Percentiles rank a stretch among this genome's conserved stretches.
Conservation (phyloP, 1,284 basidiomycete species). For the Gyrodon tennesseensis region DNA sequence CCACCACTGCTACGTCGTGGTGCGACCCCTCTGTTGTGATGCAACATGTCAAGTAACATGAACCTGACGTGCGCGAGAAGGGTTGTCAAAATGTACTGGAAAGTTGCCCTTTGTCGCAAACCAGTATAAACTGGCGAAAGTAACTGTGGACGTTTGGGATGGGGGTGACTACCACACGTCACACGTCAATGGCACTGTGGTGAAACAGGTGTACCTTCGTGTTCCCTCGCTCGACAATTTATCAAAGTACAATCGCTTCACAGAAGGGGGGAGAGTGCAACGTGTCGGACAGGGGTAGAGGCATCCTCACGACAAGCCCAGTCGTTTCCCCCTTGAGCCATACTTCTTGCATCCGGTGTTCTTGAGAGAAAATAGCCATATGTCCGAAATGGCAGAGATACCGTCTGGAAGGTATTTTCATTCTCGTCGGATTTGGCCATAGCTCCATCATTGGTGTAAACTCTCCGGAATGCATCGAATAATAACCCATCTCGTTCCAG, state of each 20-base stretch:
- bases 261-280: background rate
- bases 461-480: no score
- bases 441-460: no score
- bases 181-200: slow-evolving; percentile 11
- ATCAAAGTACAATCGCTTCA: slow-evolving; percentile 56
- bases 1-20: slow-evolving; percentile 48
- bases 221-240: slow-evolving; percentile 70
- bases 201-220: slow-evolving; percentile 53
- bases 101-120: slow-evolving; percentile 74
- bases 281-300: no score
- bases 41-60: background rate
- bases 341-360: slow-evolving; percentile 67
- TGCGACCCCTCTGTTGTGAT: slow-evolving; percentile 52
- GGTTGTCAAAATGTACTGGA: slow-evolving; percentile 47
- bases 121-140: slow-evolving; percentile 80
- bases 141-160: slow-evolving; percentile 51
- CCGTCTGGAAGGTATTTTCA: slow-evolving; percentile 51
- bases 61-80: background rate
- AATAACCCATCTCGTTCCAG: no score
- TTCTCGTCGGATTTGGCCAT: no score
- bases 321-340: slow-evolving; percentile 71
- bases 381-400: slow-evolving; percentile 60
- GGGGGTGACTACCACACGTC: background rate
- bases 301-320: no score
- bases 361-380: slow-evolving; percentile 52